Evolutionary conservation across 495 filamentous ascomycete species (phyloP), one percentile per base, ranked within the genome.

Genomic region (Parmelia sp.): DNA sequence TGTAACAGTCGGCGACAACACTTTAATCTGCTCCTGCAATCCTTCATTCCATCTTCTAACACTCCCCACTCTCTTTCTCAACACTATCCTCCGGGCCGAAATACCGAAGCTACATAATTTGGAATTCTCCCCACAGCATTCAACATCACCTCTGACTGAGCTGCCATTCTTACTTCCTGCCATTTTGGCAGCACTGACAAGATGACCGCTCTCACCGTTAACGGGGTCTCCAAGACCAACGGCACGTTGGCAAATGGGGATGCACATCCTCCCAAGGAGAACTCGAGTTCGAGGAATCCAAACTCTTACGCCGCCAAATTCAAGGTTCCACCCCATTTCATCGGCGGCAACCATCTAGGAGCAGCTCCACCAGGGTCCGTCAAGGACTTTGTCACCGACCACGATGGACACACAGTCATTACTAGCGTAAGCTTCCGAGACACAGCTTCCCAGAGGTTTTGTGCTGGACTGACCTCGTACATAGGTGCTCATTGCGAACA

Each of bases 401-500:
- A 96, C 76, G 89, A 91, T 71, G 94, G 95, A 63, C 94, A 99
- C 80, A 97, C 94, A 21, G 92, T 97, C 70, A 97, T 99, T 72
- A 95, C 89, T 63, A 96, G 90, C 75, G 94, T 98, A 78, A 81
- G 90, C 73, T 60, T 55, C 23, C 8, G 10, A 29, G 14, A 49
- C 14, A 39, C 27, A 53, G 35, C 36, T 44, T 29, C 1, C 12
- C 9, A 7, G 31, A 33, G 25, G 27, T 31, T 42, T 21, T 0
- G 12, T 23, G 17, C 29, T 14, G n/a, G 35, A 14, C 35, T 60
- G 27, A 61, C 62, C 14, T n/a, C 19, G 3, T 56, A 33, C 55
- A 25, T 72, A 98, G 94, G 91, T 99, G 31, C 84, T 99, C 65
- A 99, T 99, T 75, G 94, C 94, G 74, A 99, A 99, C 80, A 99